These are phyloP conservation scores for Bacidia rubella DNA, from an alignment of 495 filamentous ascomycete species.

Conservation along the genomic window DNA sequence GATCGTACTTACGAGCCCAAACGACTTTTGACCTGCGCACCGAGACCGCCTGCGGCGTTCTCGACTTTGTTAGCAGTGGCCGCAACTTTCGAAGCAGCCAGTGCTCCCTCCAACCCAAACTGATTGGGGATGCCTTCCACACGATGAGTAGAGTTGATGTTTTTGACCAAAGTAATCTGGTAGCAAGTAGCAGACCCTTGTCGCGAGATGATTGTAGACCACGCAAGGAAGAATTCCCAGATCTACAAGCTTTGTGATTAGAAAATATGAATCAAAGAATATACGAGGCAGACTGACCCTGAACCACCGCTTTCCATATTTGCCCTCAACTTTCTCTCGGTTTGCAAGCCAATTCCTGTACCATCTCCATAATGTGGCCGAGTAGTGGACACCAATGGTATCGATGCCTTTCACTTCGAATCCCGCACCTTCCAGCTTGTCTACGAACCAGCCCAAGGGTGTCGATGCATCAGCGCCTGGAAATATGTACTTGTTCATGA, in stretches of 20 bases:
- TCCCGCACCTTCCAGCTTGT: constrained; percentile 51
- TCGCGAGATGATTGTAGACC: constrained; percentile 81
- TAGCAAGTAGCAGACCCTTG: constrained; percentile 92
- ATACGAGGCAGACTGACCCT: constrained; percentile 47
- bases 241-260: constrained; percentile 40
- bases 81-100: constrained; percentile 22
- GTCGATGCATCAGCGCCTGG: constrained; percentile 56
- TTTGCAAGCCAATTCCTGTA: constrained; percentile 98
- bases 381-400: constrained; percentile 93
- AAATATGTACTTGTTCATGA: constrained; percentile 71
- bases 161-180: constrained; percentile 93
- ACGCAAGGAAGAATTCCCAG: constrained; percentile 97
- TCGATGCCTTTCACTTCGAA: constrained; percentile 53
- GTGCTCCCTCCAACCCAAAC: constrained; percentile 61
- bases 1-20: constrained; percentile 4
- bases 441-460: constrained; percentile 50
- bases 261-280: not conserved
- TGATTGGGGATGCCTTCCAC: constrained; percentile 72
- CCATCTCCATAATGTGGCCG: constrained; percentile 94
- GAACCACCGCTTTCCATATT: constrained; percentile 95
- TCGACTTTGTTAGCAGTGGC: constrained; percentile 9
- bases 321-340: constrained; percentile 83
- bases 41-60: constrained; percentile 14
- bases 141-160: constrained; percentile 91
- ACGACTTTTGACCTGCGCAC: constrained; percentile 16